Base-by-base conservation (phyloP, 2,329 filamentous ascomycete species). In the Stachybotrys chartarum region DNA sequence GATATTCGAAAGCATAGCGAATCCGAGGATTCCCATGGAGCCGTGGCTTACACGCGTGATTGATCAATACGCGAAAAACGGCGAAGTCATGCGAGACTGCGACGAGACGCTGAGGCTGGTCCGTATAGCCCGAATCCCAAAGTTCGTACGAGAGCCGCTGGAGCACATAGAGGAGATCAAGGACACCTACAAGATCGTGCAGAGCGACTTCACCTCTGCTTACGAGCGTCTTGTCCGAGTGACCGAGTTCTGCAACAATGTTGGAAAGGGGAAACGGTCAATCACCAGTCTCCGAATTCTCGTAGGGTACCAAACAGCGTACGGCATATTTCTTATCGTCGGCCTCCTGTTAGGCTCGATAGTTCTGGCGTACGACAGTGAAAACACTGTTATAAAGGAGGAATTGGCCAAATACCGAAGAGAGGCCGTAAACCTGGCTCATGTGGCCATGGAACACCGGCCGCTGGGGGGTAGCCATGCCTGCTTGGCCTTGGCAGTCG, bases 1-100 rank as follows among this genome's bases (percentile, higher is more conserved):
- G 68, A 57, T 70, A 14, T 57, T 68, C 11, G 69, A 72, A 48
- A 69, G 67, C 48, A 64, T 72, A 16, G 61, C 59, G 30, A 68
- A 67, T 32, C 60, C 61, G 7, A 58, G 56, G 6, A 64, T 68
- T 50, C 57, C 60, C n/a, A 59, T 62, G 5, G 54, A 59, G 30
- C 59, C 61, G 0, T 67, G 62, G 62, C 60, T 66, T 32, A 24
- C 18, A 5, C n/a, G 50, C 10, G 12, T 61, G 5, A 32, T 61
- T 16, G 61, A 60, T 7, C 51, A 32, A 6, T 56, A 57, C 35
- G 35, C 52, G n/a, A 5, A 56, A 54, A 10, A 52, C 45, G 8
- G 11, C 10, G 45, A n/a, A 3, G 7, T 17, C n/a, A 12, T 47
- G 8, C 18, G 16, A 24, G 16, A n/a, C 7, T 47, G 45, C 45